phyloP scores from a whole-genome alignment of 1,139 yeast species.

The Pichia sorboxylosa region DNA sequence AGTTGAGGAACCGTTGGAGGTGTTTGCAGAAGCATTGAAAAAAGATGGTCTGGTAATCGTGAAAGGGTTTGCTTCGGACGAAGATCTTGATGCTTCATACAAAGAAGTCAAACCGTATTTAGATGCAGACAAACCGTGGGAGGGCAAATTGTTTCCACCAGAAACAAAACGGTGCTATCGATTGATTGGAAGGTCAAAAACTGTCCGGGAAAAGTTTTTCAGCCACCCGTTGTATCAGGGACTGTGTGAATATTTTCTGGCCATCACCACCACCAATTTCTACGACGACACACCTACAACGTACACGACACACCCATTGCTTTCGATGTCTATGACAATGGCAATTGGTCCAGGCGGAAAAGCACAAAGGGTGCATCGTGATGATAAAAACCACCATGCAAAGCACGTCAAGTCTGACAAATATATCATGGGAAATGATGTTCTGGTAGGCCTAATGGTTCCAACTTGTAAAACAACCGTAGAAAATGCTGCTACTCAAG shows the following conservation, averaged over 20 bases:
- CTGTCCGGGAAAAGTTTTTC: constrained; percentile 13
- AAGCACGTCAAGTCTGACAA: constrained; percentile 12
- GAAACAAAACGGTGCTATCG: constrained; percentile 17
- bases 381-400: constrained; percentile 21
- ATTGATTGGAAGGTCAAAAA: constrained; percentile 15
- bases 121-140: constrained; percentile 18
- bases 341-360: constrained; percentile 18
- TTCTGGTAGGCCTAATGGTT: constrained; percentile 17
- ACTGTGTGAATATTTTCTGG: constrained; percentile 10
- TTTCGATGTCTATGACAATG: constrained; percentile 13
- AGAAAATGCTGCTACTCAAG: constrained; percentile 22
- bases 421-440: constrained; percentile 14
- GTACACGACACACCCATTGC: constrained; percentile 10
- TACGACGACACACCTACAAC: constrained; percentile 9
- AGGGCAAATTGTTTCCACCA: constrained; percentile 19
- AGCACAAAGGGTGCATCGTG: constrained; percentile 20
- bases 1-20: constrained; percentile 5
- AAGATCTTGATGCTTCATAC: constrained; percentile 10
- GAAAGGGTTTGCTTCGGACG: constrained; percentile 8
- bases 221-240: constrained; percentile 9
- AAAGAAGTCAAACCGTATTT: constrained; percentile 17
- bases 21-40: constrained; percentile 11
- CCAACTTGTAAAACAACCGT: constrained; percentile 19
- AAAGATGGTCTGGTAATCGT: constrained; percentile 13
- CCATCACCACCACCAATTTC: constrained; percentile 8